Conservation (phyloP, 2,329 filamentous ascomycete genomes). For the Xylariaceae sp. region DNA sequence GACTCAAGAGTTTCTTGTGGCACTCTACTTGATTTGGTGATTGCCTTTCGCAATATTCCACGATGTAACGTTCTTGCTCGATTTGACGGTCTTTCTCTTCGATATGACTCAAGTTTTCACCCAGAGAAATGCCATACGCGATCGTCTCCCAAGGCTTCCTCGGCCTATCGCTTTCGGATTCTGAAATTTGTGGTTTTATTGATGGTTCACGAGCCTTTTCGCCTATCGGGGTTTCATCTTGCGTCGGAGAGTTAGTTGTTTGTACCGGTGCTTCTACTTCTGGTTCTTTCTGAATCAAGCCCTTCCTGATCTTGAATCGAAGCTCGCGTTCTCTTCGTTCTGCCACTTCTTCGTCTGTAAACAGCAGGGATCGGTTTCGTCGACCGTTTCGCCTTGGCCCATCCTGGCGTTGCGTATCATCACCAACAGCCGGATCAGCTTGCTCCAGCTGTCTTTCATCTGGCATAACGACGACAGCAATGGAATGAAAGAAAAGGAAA, state of each 20-base stretch:
- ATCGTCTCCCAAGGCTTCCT: slow-evolving; percentile 28
- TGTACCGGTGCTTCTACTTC: slow-evolving; percentile 3
- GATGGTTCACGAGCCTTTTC: not conserved
- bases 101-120: slow-evolving; percentile 34
- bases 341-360: slow-evolving; percentile 22
- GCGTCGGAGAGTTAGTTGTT: not conserved
- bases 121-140: slow-evolving; percentile 32
- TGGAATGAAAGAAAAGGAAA: not conserved
- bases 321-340: slow-evolving; percentile 17
- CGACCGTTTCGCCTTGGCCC: slow-evolving; percentile 2
- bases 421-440: not conserved
- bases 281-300: not conserved
- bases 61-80: slow-evolving; percentile 33
- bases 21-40: slow-evolving; percentile 22
- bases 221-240: slow-evolving; percentile 3
- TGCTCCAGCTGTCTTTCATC: not conserved
- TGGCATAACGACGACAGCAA: slow-evolving; percentile 4
- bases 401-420: not conserved
- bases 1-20: slow-evolving; percentile 22
- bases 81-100: slow-evolving; percentile 37
- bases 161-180: slow-evolving; percentile 1
- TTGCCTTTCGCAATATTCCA: slow-evolving; percentile 23
- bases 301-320: slow-evolving; percentile 8
- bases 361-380: slow-evolving; percentile 13
- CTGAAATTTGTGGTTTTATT: not conserved